Conservation (phyloP, 805 yeast species). For the Myxozyma kluyveri region DNA sequence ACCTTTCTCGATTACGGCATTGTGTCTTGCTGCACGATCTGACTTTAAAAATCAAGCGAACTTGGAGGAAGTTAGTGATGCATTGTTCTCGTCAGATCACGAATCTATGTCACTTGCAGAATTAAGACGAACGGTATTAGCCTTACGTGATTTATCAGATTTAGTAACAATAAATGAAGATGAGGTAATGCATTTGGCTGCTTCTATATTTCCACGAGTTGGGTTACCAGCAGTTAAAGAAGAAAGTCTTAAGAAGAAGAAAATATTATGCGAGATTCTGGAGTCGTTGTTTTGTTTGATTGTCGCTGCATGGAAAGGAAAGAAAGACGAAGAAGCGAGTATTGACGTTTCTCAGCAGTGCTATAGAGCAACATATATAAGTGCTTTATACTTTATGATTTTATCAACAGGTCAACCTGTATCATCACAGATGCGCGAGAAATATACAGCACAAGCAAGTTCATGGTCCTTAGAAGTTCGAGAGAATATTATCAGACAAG, state of each 20-base stretch:
- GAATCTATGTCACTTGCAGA: not conserved
- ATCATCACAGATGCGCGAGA: too few species aligned
- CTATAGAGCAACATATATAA: too few species aligned
- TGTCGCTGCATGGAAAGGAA: too few species aligned
- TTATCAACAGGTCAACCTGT: too few species aligned
- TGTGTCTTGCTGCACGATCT: not conserved
- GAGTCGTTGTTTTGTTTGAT: not conserved
- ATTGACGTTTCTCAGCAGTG: too few species aligned
- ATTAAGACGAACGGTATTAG: not conserved
- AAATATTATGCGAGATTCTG: not conserved
- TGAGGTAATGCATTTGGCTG: not conserved
- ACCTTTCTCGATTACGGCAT: not conserved
- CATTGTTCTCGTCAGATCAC: not conserved
- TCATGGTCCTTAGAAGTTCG: not conserved
- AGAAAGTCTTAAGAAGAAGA: not conserved
- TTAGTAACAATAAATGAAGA: not conserved
- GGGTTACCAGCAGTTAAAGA: not conserved
- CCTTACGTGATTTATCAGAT: not conserved
- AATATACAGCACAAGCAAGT: not conserved
- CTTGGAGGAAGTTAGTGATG: not conserved
- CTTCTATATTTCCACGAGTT: not conserved
- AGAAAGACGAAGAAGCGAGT: too few species aligned
- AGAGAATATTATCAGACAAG: not conserved
- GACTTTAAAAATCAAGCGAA: not conserved
- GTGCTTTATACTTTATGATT: too few species aligned